Conservation (phyloP, 2,329 filamentous ascomycete species). For the Colletotrichum tabaci region DNA sequence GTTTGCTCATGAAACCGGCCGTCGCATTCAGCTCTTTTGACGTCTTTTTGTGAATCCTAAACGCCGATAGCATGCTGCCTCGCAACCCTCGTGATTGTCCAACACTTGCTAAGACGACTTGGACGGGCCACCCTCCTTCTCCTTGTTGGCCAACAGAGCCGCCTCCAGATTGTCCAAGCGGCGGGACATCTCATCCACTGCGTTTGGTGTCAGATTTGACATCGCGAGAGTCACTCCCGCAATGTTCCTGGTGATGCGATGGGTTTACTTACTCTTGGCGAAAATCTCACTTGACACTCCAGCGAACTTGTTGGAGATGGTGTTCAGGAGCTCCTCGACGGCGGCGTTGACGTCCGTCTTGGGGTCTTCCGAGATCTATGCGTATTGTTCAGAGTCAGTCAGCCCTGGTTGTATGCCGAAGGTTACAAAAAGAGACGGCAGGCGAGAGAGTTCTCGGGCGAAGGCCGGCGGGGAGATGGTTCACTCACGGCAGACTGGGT, state of each 20-base stretch:
- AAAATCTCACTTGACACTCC: constrained; percentile 89
- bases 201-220: neutral
- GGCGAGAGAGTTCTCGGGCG: no score
- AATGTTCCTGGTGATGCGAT: neutral
- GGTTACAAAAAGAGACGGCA: neutral
- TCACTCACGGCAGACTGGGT: constrained; percentile 54
- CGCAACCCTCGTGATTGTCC: neutral
- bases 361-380: constrained; percentile 61
- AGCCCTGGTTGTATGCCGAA: neutral
- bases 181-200: constrained; percentile 95
- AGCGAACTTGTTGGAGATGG: constrained; percentile 88
- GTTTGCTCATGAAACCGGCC: constrained; percentile 8
- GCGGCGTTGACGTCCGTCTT: constrained; percentile 79
- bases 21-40: constrained; percentile 19
- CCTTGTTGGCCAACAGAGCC: constrained; percentile 73
- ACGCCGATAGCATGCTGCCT: constrained; percentile 20
- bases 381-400: neutral
- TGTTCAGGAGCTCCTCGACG: constrained; percentile 89
- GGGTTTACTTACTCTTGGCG: constrained; percentile 79
- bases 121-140: constrained; percentile 56
- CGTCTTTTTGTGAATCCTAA: constrained; percentile 17
- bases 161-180: constrained; percentile 88
- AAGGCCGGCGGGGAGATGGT: neutral
- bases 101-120: constrained; percentile 51
- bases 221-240: neutral